phyloP scores from a whole-genome alignment of 208 protist species.

The Leishmania aethiopica region DNA sequence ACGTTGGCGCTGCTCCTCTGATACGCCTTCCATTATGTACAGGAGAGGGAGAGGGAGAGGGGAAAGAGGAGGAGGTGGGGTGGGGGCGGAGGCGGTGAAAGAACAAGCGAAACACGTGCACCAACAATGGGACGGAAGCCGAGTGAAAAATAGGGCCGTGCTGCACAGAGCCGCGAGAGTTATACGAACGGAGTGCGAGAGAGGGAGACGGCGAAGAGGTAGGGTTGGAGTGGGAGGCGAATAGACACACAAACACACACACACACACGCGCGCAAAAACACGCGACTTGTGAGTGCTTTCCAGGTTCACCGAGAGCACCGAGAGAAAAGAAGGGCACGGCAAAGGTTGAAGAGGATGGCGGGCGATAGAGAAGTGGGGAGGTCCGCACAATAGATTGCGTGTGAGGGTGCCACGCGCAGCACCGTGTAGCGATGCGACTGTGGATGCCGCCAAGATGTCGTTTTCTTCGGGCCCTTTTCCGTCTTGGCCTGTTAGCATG shows the following conservation, averaged over 20 bases:
- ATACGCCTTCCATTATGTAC: slow-evolving; percentile 31
- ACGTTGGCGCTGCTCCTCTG: slow-evolving; percentile 56
- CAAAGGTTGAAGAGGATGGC: not conserved
- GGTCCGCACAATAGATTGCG: not conserved
- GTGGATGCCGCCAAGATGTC: not conserved
- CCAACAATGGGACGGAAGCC: not conserved
- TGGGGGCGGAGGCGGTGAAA: not conserved
- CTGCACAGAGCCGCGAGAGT: not conserved
- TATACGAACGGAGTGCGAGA: not conserved
- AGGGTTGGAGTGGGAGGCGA: not conserved
- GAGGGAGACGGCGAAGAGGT: not conserved
- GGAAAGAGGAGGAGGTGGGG: too few species aligned
- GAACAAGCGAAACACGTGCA: not conserved
- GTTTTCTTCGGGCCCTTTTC: not conserved
- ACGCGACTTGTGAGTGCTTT: not conserved
- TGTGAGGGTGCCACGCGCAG: not conserved
- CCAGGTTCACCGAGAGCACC: too few species aligned
- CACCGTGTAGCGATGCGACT: not conserved
- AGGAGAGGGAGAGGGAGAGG: not conserved
- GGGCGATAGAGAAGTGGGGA: not conserved
- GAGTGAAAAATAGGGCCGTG: not conserved
- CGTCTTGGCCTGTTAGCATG: too few species aligned
- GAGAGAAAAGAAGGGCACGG: too few species aligned
- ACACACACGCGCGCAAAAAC: not conserved
- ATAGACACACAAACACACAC: not conserved